Percentiles rank a stretch among this genome's conserved stretches.
phyloP scores from a whole-genome alignment of 2,329 filamentous ascomycete species.

The Aspergillus calidoustus region DNA sequence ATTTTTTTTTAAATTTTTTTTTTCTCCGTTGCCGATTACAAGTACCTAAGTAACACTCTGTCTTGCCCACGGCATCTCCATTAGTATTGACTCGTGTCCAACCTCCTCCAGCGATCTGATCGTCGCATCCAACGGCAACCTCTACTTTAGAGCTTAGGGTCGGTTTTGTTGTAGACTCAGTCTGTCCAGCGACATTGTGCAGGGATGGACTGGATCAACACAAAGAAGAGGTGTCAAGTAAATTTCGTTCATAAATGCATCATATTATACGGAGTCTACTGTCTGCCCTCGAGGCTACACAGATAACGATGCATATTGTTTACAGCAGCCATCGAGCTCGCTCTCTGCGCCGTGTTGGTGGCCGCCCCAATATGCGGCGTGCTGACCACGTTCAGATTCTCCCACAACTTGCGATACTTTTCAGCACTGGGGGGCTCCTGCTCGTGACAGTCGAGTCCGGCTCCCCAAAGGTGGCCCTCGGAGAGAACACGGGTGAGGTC shows the following conservation, averaged over 20 bases:
- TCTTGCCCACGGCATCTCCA: too few relatives aligned
- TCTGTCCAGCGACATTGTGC: constrained; percentile 25
- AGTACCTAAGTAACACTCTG: too few relatives aligned
- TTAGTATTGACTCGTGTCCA: constrained; percentile 23
- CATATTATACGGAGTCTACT: background rate
- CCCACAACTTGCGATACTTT: constrained; percentile 41
- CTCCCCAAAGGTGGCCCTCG: constrained; percentile 45
- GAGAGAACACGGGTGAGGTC: constrained; percentile 38
- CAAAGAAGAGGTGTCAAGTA: background rate
- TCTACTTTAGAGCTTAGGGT: constrained; percentile 50
- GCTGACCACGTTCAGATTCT: constrained; percentile 42
- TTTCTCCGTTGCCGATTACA: too few relatives aligned
- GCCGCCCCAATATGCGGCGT: constrained; percentile 55
- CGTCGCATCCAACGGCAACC: constrained; percentile 40
- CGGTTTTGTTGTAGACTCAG: constrained; percentile 44
- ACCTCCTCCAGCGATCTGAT: constrained; percentile 49
- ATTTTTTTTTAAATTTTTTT: background rate
- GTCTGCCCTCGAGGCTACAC: background rate
- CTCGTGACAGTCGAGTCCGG: constrained; percentile 48
- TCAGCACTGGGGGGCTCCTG: constrained; percentile 44
- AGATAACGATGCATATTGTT: constrained; percentile 34
- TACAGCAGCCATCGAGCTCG: constrained; percentile 42
- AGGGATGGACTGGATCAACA: constrained; percentile 9
- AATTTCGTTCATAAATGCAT: too few relatives aligned
- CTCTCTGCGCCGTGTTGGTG: constrained; percentile 45